These are phyloP conservation scores for Epichloe brachyelytri DNA, from an alignment of 2,329 filamentous ascomycete species.

Conservation along the genomic window DNA sequence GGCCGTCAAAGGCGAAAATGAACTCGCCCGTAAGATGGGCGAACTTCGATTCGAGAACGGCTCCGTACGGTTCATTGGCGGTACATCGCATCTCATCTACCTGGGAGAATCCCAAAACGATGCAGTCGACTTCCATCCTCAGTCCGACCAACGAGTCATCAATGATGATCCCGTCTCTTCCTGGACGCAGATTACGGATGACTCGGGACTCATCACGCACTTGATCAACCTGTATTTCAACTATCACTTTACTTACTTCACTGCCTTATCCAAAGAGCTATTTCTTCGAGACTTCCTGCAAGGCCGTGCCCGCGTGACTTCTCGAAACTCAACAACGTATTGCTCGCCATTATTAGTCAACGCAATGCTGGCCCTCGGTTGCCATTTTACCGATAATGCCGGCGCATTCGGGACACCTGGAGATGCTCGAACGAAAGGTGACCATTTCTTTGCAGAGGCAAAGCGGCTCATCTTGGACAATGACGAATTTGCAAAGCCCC, in stretches of 20 bases:
- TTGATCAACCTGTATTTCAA: slow-evolving; percentile 96
- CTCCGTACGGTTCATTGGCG: slow-evolving; percentile 80
- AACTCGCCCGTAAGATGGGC: slow-evolving; percentile 86
- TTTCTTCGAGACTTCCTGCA: slow-evolving; percentile 77
- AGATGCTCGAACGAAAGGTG: slow-evolving; percentile 76
- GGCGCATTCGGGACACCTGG: slow-evolving; percentile 58
- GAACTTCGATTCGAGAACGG: slow-evolving; percentile 80
- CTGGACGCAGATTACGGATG: slow-evolving; percentile 79
- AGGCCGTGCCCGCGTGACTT: slow-evolving; percentile 46
- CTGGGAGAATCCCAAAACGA: slow-evolving; percentile 39
- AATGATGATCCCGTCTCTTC: slow-evolving; percentile 61
- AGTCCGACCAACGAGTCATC: slow-evolving; percentile 32
- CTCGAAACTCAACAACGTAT: slow-evolving; percentile 48
- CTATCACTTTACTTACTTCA: slow-evolving; percentile 96
- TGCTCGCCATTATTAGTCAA: slow-evolving; percentile 88
- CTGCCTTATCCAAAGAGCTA: slow-evolving; percentile 70
- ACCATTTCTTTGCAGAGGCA: slow-evolving; percentile 91
- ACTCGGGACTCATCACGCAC: slow-evolving; percentile 67
- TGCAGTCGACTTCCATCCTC: slow-evolving; percentile 24
- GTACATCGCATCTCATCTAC: slow-evolving; percentile 87
- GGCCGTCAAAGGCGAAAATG: slow-evolving; percentile 51
- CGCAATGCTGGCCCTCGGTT: slow-evolving; percentile 83
- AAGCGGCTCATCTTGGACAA: slow-evolving; percentile 82
- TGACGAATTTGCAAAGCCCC: slow-evolving; percentile 84
- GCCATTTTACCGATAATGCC: slow-evolving; percentile 73